These are phyloP conservation scores for Nymphaea thermarum DNA, from an alignment of 164 flowering plant genomes.

Conservation along the genomic window DNA sequence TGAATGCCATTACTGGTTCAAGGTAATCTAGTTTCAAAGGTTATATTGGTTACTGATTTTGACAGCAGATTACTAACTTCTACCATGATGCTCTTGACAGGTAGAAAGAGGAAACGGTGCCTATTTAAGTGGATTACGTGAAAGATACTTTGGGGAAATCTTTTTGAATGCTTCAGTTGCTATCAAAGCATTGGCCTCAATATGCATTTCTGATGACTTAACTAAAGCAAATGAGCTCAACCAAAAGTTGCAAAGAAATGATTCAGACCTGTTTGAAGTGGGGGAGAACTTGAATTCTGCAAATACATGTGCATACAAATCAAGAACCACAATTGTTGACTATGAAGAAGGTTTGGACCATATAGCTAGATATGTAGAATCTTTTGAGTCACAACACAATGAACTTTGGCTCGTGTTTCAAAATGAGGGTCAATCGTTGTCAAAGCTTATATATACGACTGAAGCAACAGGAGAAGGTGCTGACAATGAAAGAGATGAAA, in stretches of 20 bases:
- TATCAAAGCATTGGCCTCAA: constrained; percentile 25
- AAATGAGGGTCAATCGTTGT: constrained; percentile 77
- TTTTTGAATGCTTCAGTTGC: constrained; percentile 64
- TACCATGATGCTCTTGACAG: constrained; percentile 24
- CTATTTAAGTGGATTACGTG: constrained; percentile 90
- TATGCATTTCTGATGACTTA: constrained; percentile 12
- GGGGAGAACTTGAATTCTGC: constrained; percentile 17
- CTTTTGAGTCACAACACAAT: constrained; percentile 82
- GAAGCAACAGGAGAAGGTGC: constrained; percentile 30
- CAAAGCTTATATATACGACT: constrained; percentile 75
- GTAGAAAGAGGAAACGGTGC: constrained; percentile 76
- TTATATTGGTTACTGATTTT: too few species aligned
- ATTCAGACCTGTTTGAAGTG: constrained; percentile 16
- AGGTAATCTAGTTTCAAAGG: too few species aligned
- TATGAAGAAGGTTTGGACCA: constrained; percentile 84
- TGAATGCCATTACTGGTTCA: too few species aligned
- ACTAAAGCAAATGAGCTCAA: constrained; percentile 10
- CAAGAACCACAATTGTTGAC: constrained; percentile 7
- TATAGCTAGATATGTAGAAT: constrained; percentile 92
- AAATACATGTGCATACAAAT: constrained; percentile 8
- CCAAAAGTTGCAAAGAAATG: constrained; percentile 10
- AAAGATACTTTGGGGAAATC: constrained; percentile 92
- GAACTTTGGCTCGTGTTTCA: constrained; percentile 96
- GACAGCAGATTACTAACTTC: too few species aligned
- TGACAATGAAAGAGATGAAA: constrained; percentile 27